Evolutionary conservation across 805 yeast genomes (phyloP), one percentile per base, ranked within the genome.

Genomic region (Ogataea ganodermae): DNA sequence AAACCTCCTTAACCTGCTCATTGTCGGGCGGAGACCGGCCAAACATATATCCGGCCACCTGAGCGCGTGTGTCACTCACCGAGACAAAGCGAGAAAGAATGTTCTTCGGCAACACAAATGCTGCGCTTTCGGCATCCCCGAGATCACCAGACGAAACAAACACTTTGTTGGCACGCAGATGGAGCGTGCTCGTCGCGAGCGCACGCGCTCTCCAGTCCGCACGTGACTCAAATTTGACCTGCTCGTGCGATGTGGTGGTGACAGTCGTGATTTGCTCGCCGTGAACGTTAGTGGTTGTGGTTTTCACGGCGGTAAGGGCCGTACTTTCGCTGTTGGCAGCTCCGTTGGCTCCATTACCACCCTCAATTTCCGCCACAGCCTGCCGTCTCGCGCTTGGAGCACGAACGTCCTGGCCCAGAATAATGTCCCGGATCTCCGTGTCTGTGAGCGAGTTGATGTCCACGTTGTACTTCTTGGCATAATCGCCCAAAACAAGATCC

Each of bases 241-340:
- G 94, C 63, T 90, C 99, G 62, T 87, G 91, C 52, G 81, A 81
- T 14, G 91, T 82, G 0, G 98, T 90, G 0, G 98, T 90, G 24
- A 92, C 96, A 0, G 96, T 92, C 35, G 87, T 85, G 59, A 94
- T 92, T 58, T 91, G 95, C 62, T 94, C 99, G 27, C 99, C 99
- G 60, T 91, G 97, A 2, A 88, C 96, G 61, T 89, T 94, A 21
- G 83, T 83, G 0, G 96, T 86, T 47, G 83, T 85, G 0, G 96
- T 83, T 57, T 89, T 90, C 56, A 84, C 76, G 0, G 96, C 94
- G 0, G 90, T 80, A 26, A 84, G 68, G 53, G 86, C 84, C 48
- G 75, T 74, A 12, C 72, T 73, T 18, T 13, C 42, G 2, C 59
- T 49, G n/a, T n/a, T n/a, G 16, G 68, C 69, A 12, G 66, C 70